Conservation (phyloP, 1,284 basidiomycete genomes). For the Ustilago tritici region DNA sequence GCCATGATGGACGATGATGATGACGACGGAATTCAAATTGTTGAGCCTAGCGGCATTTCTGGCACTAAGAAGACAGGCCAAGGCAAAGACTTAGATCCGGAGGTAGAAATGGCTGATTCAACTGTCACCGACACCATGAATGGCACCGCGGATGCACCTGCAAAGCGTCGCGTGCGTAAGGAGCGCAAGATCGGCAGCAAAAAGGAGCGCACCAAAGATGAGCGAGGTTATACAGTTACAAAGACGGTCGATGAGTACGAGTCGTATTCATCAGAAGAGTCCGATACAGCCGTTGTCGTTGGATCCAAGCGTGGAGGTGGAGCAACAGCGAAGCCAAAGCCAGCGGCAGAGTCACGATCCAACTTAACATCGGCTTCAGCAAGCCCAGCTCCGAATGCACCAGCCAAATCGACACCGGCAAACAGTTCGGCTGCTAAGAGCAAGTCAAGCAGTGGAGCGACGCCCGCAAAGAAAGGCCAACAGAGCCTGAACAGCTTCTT, state of each 20-base stretch:
- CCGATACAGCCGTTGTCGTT: conserved; percentile 32
- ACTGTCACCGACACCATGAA: conserved; percentile 51
- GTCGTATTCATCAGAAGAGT: conserved; percentile 60
- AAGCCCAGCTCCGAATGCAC: conserved; percentile 27
- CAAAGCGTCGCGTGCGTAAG: conserved; percentile 53
- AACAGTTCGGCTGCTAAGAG: conserved; percentile 22
- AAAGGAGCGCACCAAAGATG: conserved; percentile 59
- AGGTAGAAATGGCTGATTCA: conserved; percentile 32
- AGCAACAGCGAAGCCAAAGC: conserved; percentile 10
- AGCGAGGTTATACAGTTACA: conserved; percentile 62
- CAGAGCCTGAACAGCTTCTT: conserved; percentile 58
- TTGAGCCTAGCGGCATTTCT: conserved; percentile 24
- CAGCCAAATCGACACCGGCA: conserved; percentile 29
- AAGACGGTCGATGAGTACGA: conserved; percentile 59
- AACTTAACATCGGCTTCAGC: conserved; percentile 33
- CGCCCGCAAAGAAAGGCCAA: conserved; percentile 51
- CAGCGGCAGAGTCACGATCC: conserved; percentile 17
- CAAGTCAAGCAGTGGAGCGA: conserved; percentile 22
- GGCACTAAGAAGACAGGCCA: conserved; percentile 21
- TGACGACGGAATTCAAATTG: conserved; percentile 21
- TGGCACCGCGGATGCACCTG: conserved; percentile 19
- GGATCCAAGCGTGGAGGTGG: conserved; percentile 29
- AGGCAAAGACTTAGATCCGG: conserved; percentile 40
- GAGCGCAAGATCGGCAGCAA: conserved; percentile 60
- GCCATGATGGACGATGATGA: conserved; percentile 53